Evolutionary conservation across 768 basidiomycete species (phyloP), one percentile per base, ranked within the genome.

Genomic region (Sistotremastrum niveocremeum): DNA sequence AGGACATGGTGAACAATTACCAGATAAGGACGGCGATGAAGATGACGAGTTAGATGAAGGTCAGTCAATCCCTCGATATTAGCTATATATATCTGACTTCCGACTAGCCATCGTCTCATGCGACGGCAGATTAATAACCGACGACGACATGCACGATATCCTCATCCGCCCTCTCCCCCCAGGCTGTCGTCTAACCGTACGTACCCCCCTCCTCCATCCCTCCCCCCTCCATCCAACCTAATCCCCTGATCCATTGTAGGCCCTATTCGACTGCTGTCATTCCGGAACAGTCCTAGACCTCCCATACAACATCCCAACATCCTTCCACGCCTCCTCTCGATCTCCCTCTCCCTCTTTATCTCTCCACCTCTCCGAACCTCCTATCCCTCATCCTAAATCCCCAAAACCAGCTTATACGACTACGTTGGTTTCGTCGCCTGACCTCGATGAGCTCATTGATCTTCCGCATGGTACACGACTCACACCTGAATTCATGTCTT

Each of bases 221-320:
- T 29, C 28, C 38, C 5, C 12, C 12, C 8, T 20, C 11, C 28
- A 29, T 30, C 39, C 7, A 8, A n/a, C n/a, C 4, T 29, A 5
- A 28, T 34, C 30, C n/a, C 20, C 20, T 20, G 20, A 20, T 20
- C 20, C 1, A 20, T 32, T 41, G 5, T 29, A 48, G 47, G 41
- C 47, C 20, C 32, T 48, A 37, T 46, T 48, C 34, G 47, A 48
- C 12, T 45, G 42, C 12, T 48, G 47, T 32, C 47, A 48, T 30
- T 48, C 47, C 8, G 47, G 47, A 44, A 48, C 47, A 11, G 39
- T 48, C 9, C 31, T 48, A 20, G 47, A 48, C 32, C 47, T 48
- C 34, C 47, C 47, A 9, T 48, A n/a, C 33, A 20, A 20, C 20
- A 20, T 20, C 20, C 20, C 20, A 20, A 20, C 20, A 20, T 20